Base-by-base conservation (phyloP, 768 basidiomycete species). In the Collybia mongolica region DNA sequence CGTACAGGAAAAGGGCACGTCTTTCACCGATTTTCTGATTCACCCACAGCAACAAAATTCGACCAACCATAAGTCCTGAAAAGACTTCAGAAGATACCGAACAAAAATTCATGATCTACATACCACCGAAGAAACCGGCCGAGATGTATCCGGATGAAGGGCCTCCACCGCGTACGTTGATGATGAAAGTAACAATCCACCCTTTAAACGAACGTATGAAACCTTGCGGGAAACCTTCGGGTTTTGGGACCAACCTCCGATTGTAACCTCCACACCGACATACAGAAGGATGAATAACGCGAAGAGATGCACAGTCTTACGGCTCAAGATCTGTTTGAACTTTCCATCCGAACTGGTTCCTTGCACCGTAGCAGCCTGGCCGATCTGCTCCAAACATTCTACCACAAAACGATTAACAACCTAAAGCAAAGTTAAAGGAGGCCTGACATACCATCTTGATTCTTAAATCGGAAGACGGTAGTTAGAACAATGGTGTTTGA, bases 121-220 rank as follows among this genome's bases (percentile, higher is more conserved):
- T 42, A 60, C 56, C 48, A 22, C 29, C 38, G 51, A 66, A 67
- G 51, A 69, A 66, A 4, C 60, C 59, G 11, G 62, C 44, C 18
- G 58, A 60, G 24, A 64, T 53, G 39, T 60, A 64, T 40, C 71
- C 49, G 18, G 59, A 64, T 2, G 69, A 62, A 1, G 69, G 67
- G 5, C 72, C 70, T 36, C 71, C 72, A 17, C 57, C 57, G 28
- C 71, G 62, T 14, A 68, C 66, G 22, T 68, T 53, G 38, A 63
- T 66, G 32, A 73, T 69, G 55, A 75, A 88, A 0, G 86, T 84
- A 8, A 86, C 84, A 29, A 84, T 86, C 86, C 86, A 88, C 2
- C 86, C 84, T 82, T 36, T 37, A 6, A 5, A 28, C 47, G 26
- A 15, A 32, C 23, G 26, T 19, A 49, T 17, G 5, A 46, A 44